phyloP scores from a whole-genome alignment of 108 stramenopile species.

The Skeletonema grethae region DNA sequence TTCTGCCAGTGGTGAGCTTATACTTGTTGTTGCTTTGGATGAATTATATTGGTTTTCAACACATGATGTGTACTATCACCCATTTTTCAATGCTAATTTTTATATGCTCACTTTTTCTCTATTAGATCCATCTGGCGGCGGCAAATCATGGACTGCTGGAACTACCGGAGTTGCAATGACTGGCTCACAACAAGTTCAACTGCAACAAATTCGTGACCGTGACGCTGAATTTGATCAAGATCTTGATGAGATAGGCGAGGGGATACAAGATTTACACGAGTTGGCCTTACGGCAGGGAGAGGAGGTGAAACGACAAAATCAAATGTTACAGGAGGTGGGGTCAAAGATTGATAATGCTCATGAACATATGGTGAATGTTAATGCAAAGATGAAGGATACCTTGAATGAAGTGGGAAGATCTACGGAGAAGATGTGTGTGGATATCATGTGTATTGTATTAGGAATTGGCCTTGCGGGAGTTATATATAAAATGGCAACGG shows the following conservation, averaged over 20 bases:
- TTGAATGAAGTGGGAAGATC: conserved; percentile 84
- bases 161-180: conserved; percentile 58
- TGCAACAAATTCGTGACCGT: conserved; percentile 77
- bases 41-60: conserved; percentile 8
- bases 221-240: conserved; percentile 88
- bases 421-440: conserved; percentile 92
- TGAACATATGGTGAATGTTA: conserved; percentile 81
- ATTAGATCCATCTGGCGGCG: conserved; percentile 8
- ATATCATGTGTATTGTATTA: conserved; percentile 93
- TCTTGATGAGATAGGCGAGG: conserved; percentile 88
- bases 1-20: conserved; percentile 28
- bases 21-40: conserved; percentile 8
- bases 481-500: not conserved
- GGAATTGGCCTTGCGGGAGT: not conserved
- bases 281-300: conserved; percentile 79
- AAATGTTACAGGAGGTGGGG: conserved; percentile 78
- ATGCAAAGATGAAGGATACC: conserved; percentile 89
- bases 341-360: conserved; percentile 73
- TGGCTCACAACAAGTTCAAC: conserved; percentile 69
- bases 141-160: conserved; percentile 34
- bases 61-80: not conserved
- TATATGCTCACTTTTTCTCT: not conserved
- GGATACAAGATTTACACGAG: conserved; percentile 84
- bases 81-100: not conserved
- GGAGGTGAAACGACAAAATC: conserved; percentile 80